Percentiles rank a stretch among this genome's conserved stretches.
phyloP scores from a whole-genome alignment of 1,284 basidiomycete species.

The Leccinum griseonigrum region DNA sequence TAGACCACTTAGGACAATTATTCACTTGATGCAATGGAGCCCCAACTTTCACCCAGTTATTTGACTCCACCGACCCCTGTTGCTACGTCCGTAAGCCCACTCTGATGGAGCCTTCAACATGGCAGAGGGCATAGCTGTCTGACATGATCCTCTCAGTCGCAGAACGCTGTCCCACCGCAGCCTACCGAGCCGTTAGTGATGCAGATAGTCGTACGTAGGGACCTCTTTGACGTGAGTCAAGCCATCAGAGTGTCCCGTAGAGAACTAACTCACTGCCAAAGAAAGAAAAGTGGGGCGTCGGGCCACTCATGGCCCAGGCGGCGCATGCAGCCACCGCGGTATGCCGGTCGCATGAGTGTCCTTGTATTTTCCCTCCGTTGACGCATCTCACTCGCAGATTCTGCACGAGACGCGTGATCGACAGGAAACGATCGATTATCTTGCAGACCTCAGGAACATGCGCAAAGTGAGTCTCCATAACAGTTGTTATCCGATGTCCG shows the following conservation, averaged over 20 bases:
- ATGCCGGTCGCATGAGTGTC: not conserved
- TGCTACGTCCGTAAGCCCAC: not conserved
- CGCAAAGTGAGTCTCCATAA: conserved; percentile 33
- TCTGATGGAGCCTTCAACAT: not conserved
- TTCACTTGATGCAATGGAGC: not conserved
- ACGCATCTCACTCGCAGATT: conserved; percentile 19
- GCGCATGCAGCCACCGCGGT: conserved; percentile 54
- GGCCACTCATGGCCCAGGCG: conserved; percentile 53
- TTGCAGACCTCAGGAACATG: conserved; percentile 42
- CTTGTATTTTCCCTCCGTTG: not conserved
- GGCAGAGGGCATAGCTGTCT: not conserved
- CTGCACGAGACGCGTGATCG: conserved; percentile 40
- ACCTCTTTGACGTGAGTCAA: conserved; percentile 40
- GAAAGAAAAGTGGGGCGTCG: conserved; percentile 49
- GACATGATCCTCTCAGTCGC: not conserved
- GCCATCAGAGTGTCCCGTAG: not conserved
- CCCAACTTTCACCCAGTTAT: not conserved
- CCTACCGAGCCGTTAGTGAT: conserved; percentile 36
- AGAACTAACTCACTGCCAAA: conserved; percentile 18
- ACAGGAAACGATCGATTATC: conserved; percentile 40
- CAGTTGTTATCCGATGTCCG: not conserved
- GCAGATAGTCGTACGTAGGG: conserved; percentile 46
- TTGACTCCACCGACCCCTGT: not conserved
- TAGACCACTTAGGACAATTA: not conserved
- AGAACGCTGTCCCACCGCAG: not conserved